phyloP scores from a whole-genome alignment of 1,284 basidiomycete species.

The Heterobasidion irregulare region DNA sequence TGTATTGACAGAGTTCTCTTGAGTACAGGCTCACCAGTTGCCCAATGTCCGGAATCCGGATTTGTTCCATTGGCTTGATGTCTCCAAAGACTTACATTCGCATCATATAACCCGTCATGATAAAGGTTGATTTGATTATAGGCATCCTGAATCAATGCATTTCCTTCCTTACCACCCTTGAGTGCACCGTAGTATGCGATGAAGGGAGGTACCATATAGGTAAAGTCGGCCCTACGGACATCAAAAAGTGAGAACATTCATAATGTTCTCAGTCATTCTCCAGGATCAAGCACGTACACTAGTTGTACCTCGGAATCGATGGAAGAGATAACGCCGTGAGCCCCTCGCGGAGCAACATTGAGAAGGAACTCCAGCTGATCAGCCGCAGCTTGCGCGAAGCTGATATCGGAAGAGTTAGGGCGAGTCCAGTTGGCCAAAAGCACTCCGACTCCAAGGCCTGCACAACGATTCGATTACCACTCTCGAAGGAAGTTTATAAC shows the following conservation, averaged over 20 bases:
- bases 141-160: slow-evolving; percentile 44
- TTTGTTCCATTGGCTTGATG: slow-evolving; percentile 40
- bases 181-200: slow-evolving; percentile 65
- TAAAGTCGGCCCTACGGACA: too few species aligned
- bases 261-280: too few species aligned
- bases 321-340: slow-evolving; percentile 62
- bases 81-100: slow-evolving; percentile 39
- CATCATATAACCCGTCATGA: slow-evolving; percentile 36
- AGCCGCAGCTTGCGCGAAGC: slow-evolving; percentile 41
- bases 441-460: slow-evolving; percentile 52
- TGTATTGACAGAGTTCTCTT: not conserved
- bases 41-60: slow-evolving; percentile 44
- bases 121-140: slow-evolving; percentile 65
- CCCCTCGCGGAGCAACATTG: slow-evolving; percentile 43
- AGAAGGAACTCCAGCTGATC: slow-evolving; percentile 56
- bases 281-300: slow-evolving; percentile 72
- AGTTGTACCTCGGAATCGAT: slow-evolving; percentile 42
- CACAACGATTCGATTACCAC: not conserved
- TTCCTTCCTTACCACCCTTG: slow-evolving; percentile 22
- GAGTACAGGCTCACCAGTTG: slow-evolving; percentile 18
- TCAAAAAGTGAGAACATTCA: too few species aligned
- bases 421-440: slow-evolving; percentile 52
- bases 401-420: slow-evolving; percentile 22
- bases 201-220: too few species aligned
- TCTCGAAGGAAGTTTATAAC: not conserved